Evolutionary conservation across 2,329 filamentous ascomycete genomes (phyloP).

Genomic region (Arachnopeziza araneosa): DNA sequence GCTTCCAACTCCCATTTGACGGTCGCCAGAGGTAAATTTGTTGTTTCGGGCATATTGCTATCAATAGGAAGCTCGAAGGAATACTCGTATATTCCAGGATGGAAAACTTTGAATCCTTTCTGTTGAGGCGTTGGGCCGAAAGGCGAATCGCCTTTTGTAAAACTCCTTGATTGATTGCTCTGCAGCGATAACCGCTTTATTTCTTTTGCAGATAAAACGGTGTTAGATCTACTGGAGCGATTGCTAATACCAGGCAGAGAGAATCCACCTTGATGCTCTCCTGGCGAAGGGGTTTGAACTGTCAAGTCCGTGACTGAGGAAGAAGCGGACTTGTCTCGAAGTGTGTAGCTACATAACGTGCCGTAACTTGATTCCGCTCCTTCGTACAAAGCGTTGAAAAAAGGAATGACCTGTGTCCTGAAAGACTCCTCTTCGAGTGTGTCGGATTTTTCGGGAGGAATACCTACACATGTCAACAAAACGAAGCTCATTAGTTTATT

Average conservation of each 20-base stretch:
- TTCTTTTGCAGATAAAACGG: conserved; percentile 22
- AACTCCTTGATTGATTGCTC: conserved; percentile 61
- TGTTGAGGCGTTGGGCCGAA: conserved; percentile 50
- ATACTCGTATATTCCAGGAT: conserved; percentile 35
- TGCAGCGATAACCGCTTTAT: conserved; percentile 58
- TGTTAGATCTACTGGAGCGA: conserved; percentile 24
- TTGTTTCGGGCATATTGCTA: conserved; percentile 66
- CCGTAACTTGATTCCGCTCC: conserved; percentile 54
- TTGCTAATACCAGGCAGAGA: conserved; percentile 21
- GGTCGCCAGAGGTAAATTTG: conserved; percentile 63
- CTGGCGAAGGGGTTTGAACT: not conserved
- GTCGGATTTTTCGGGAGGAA: conserved; percentile 80
- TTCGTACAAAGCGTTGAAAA: conserved; percentile 75
- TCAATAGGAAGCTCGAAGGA: conserved; percentile 82
- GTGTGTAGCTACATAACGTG: conserved; percentile 53
- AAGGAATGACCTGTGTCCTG: conserved; percentile 82
- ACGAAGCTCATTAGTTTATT: not conserved
- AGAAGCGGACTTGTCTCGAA: conserved; percentile 24
- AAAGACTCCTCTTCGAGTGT: conserved; percentile 79
- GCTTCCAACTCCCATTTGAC: conserved; percentile 68
- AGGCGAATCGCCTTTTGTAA: conserved; percentile 56
- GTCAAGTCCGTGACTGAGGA: conserved; percentile 25
- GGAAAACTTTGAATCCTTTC: conserved; percentile 66
- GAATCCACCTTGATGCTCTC: conserved; percentile 11
- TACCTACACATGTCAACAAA: conserved; percentile 43